Evolutionary conservation across 768 basidiomycete genomes (phyloP).

Genomic region (Mycena venus): DNA sequence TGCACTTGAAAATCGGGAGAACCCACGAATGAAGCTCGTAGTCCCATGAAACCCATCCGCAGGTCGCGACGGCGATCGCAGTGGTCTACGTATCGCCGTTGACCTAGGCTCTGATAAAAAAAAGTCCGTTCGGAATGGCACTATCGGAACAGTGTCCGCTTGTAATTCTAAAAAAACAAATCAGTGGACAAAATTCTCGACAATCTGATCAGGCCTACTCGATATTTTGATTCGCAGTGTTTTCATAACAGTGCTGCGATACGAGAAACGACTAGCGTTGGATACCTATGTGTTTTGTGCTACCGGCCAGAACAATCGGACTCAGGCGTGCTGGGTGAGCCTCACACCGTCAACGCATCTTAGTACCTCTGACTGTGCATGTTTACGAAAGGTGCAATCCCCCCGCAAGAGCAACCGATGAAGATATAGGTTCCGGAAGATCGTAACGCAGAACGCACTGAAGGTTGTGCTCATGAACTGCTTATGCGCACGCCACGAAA

Average conservation of each 20-base stretch:
- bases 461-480: too few species aligned
- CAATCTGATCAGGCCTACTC: not conserved
- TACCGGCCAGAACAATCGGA: too few species aligned
- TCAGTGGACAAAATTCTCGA: not conserved
- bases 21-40: slow-evolving; percentile 19
- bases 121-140: not conserved
- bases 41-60: slow-evolving; percentile 6
- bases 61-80: not conserved
- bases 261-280: too few species aligned
- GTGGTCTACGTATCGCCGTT: not conserved
- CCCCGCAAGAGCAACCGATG: too few species aligned
- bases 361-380: too few species aligned
- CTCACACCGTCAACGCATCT: too few species aligned
- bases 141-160: not conserved
- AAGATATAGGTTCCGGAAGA: too few species aligned
- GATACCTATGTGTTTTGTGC: too few species aligned
- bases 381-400: too few species aligned
- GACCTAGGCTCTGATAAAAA: not conserved
- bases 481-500: too few species aligned
- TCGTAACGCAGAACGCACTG: too few species aligned
- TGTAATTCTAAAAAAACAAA: not conserved
- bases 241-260: not conserved
- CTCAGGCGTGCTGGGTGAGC: too few species aligned
- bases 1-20: not conserved
- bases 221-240: slow-evolving; percentile 8